Base-by-base conservation (phyloP, 345 rosid genomes). In the Populus davidiana region DNA sequence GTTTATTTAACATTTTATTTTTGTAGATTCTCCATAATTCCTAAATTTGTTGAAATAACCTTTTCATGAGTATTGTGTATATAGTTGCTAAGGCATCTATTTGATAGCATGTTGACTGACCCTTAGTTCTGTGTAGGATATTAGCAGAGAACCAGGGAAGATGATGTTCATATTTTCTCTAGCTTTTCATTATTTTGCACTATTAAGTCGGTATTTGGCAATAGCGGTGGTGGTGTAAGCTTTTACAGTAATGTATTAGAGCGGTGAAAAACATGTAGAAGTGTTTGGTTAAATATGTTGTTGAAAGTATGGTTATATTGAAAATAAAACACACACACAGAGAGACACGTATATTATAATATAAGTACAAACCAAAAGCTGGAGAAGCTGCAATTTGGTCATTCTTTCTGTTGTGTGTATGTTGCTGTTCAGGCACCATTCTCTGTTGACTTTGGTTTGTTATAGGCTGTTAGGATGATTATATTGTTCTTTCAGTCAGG, bases 71-170 rank as follows among this genome's bases (percentile, higher is more conserved):
- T 38, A 52, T 27, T 33, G 18, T 33, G 20, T 64, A 12, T 64
- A 31, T n/a, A 14, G 68, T 2, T 27, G 68, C 29, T 31, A 21
- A 56, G 35, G 20, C 68, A 64, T 64, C 36, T 11, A 27, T 64
- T 64, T 29, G 39, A 64, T 6, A 29, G 31, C 33, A 14, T 69
- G 18, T 5, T 41, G 8, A 16, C 41, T 41, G 14, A 41, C 25
- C 25, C 41, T 21, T 12, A 0, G 50, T 12, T 38, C 39, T 10
- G 1, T 38, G 25, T 39, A 39, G 52, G 79, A 86, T 63, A 94
- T 93, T 64, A 89, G 94, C 61, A 84, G 92, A 81, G 99, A 96
- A 75, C 92, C 92, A 49, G 77, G 97, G 83, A 93, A 88, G 86
- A 86, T 92, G 23, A 59, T 59, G 25, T 11, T 44, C 17, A 23